phyloP scores from a whole-genome alignment of 2,329 filamentous ascomycete genomes.

The Phoma herbarum region DNA sequence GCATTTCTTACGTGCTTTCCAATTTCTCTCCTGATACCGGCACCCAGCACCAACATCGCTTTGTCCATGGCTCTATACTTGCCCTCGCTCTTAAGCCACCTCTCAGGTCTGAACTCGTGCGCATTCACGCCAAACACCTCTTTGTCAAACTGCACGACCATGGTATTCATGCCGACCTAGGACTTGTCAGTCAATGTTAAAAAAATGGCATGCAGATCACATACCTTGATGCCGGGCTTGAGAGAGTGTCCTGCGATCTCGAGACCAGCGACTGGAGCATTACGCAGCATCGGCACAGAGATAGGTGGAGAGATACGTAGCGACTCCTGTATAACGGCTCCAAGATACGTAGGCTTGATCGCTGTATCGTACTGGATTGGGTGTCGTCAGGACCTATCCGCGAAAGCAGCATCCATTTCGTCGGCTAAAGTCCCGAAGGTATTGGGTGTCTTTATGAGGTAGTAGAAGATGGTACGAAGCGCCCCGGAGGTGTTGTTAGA shows the following conservation, averaged over 20 bases:
- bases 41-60: conserved; percentile 51
- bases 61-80: conserved; percentile 30
- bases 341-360: conserved; percentile 75
- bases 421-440: conserved; percentile 21
- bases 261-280: conserved; percentile 70
- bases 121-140: conserved; percentile 53
- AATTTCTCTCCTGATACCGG: conserved; percentile 45
- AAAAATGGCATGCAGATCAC: neutral
- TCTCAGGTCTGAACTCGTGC: conserved; percentile 54
- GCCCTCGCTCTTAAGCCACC: conserved; percentile 53
- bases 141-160: conserved; percentile 54
- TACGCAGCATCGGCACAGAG: conserved; percentile 74
- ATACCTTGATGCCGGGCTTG: conserved; percentile 2
- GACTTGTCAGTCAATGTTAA: neutral
- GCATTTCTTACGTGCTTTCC: conserved; percentile 35
- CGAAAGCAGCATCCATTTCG: conserved; percentile 30
- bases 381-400: conserved; percentile 19
- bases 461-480: conserved; percentile 51
- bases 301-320: conserved; percentile 78
- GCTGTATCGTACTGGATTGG: conserved; percentile 53
- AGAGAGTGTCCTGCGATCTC: conserved; percentile 56
- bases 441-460: conserved; percentile 47
- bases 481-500: conserved; percentile 50
- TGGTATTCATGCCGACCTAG: conserved; percentile 32
- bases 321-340: conserved; percentile 78